phyloP scores from a whole-genome alignment of 305 asterid genomes.

The Ilex paraguariensis region DNA sequence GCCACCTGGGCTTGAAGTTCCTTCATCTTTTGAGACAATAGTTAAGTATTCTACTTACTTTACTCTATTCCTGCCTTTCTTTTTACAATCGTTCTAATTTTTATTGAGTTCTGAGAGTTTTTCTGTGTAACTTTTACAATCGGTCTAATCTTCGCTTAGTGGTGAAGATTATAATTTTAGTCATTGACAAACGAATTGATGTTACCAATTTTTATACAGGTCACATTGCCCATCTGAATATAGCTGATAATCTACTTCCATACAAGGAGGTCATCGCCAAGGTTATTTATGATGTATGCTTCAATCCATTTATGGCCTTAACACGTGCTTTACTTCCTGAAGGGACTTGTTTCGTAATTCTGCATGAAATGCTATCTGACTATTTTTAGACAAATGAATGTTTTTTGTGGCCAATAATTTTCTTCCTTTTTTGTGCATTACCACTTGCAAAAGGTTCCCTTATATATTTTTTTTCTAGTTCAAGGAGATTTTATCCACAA shows the following conservation, averaged over 20 bases:
- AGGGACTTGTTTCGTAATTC: background rate
- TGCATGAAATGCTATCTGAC: background rate
- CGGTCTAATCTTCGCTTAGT: background rate
- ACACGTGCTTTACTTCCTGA: background rate
- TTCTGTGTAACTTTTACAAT: slow-evolving; percentile 2
- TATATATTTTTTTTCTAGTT: too few relatives aligned
- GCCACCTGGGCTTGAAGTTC: slow-evolving; percentile 77
- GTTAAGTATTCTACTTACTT: slow-evolving; percentile 55
- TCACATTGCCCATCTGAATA: slow-evolving; percentile 88
- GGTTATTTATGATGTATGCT: slow-evolving; percentile 87
- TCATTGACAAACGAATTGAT: slow-evolving; percentile 17
- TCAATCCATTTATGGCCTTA: background rate
- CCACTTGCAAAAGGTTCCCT: too few relatives aligned
- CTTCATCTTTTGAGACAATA: slow-evolving; percentile 94
- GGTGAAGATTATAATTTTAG: too few relatives aligned
- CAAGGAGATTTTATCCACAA: too few relatives aligned
- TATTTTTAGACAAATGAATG: background rate
- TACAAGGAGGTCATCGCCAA: slow-evolving; percentile 81
- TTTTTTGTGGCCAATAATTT: too few relatives aligned
- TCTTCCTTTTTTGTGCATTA: too few relatives aligned
- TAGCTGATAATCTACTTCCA: slow-evolving; percentile 72
- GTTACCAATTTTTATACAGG: slow-evolving; percentile 50
- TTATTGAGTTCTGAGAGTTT: background rate
- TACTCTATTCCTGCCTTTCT: slow-evolving; percentile 11
- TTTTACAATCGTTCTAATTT: slow-evolving; percentile 1